A percentile compares a stretch with the other conserved stretches of the same genome.
These are phyloP conservation scores for Oidium heveae DNA, from an alignment of 2,329 filamentous ascomycete species.

Conservation along the genomic window DNA sequence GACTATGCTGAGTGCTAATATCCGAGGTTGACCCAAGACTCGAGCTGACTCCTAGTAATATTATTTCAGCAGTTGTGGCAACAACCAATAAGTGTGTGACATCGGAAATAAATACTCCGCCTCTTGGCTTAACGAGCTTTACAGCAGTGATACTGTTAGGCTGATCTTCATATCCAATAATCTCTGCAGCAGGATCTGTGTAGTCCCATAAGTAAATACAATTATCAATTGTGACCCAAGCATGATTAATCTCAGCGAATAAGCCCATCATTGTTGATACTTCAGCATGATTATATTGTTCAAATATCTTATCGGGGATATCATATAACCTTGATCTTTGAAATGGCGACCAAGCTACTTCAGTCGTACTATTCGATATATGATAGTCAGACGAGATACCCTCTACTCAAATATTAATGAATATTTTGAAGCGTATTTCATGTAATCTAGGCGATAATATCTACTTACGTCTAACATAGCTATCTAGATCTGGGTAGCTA, in stretches of 20 bases:
- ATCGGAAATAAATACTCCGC: conserved; percentile 62
- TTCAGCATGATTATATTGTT: conserved; percentile 71
- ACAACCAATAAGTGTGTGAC: conserved; percentile 80
- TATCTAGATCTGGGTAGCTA: conserved; percentile 70
- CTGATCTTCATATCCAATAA: conserved; percentile 82
- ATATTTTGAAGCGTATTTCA: conserved; percentile 4
- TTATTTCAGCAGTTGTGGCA: conserved; percentile 62
- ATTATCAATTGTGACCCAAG: conserved; percentile 90
- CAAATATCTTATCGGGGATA: conserved; percentile 77
- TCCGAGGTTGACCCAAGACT: conserved; percentile 35
- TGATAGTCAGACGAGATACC: conserved; percentile 86
- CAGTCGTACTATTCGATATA: conserved; percentile 29
- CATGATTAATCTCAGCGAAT: conserved; percentile 83
- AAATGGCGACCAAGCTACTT: conserved; percentile 64
- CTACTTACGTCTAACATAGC: conserved; percentile 60
- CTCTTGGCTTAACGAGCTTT: conserved; percentile 60
- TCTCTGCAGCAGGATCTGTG: conserved; percentile 68
- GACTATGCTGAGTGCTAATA: conserved; percentile 36
- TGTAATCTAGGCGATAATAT: not conserved
- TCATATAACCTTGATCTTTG: conserved; percentile 67
- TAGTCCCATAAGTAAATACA: conserved; percentile 96
- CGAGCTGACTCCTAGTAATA: conserved; percentile 63
- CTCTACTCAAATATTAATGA: conserved; percentile 23
- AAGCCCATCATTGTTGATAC: conserved; percentile 84
- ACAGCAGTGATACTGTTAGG: conserved; percentile 75